Evolutionary conservation across 441 rosid species (phyloP).

Genomic region (Pelargonium fulgidum): DNA sequence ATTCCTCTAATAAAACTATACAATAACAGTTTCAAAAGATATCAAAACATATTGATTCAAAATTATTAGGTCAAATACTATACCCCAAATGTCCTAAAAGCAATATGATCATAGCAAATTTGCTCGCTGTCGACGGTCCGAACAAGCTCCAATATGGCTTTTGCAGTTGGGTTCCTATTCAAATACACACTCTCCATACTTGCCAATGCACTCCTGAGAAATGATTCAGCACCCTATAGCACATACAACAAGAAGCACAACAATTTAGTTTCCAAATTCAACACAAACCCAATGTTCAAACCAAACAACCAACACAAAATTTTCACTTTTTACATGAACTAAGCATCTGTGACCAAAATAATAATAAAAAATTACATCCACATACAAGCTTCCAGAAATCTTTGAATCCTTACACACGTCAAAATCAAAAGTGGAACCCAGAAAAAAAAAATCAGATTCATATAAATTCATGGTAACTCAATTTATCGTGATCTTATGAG

Average conservation of each 20-base stretch:
- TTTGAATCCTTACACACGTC: background rate
- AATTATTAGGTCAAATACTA: background rate
- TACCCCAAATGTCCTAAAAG: constrained; percentile 94
- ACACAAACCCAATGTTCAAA: background rate
- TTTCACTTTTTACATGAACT: background rate
- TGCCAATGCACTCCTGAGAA: constrained; percentile 59
- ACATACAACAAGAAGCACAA: background rate
- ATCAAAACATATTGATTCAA: background rate
- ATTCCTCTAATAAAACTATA: background rate
- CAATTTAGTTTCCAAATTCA: background rate
- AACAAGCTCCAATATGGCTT: constrained; percentile 62
- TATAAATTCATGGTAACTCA: background rate
- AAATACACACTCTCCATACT: constrained; percentile 69
- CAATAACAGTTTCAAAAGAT: background rate
- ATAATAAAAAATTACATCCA: background rate
- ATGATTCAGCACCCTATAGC: constrained; percentile 49
- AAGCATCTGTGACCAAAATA: background rate
- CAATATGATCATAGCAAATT: constrained; percentile 82
- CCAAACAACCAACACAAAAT: background rate
- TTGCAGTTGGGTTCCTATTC: constrained; percentile 72
- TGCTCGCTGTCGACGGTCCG: constrained; percentile 39
- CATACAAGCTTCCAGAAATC: background rate
- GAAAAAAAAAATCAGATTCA: background rate
- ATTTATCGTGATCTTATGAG: background rate
- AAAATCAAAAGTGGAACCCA: background rate